Base-by-base conservation (phyloP, 106 monocot genomes). In the Narthecium ossifragum region DNA sequence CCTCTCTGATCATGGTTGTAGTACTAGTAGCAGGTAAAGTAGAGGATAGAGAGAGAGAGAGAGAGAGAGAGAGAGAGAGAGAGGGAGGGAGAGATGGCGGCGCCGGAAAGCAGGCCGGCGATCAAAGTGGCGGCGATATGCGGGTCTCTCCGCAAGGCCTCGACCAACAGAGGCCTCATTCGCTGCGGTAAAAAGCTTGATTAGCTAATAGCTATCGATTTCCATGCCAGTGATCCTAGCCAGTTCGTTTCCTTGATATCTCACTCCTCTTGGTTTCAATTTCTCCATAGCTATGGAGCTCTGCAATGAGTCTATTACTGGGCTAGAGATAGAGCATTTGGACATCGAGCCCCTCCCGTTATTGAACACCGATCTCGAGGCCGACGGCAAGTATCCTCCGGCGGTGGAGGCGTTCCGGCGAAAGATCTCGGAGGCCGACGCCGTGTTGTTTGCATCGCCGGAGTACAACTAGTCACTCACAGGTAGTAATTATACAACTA, bases 391-490 rank as follows among this genome's bases (percentile, higher is more conserved):
- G 0, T 83, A 41, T 28, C 88, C 88, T 21, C 66, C 75, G 14
- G 27, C 73, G 3, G 76, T 83, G 6, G 88, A 88, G 46, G 73
- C 63, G 21, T 88, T 88, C 45, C 74, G 83, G 26, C 51, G 43
- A 23, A 79, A 70, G 73, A 73, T 88, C n/a, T 60, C 58, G 4
- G 75, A 57, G n/a, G 79, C 88, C 5, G 79, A 88, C 45, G 59
- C 65, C 34, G 25, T 83, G 41, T 79, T 88, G 66, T 88, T 88
- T 36, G 83, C 76, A 25, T 73, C 75, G 15, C 88, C 88, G 0
- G 88, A 88, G 63, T 79, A 82, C 73, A 88, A 88, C 59, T 83
- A 83, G 51, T 83, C 83, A 46, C 38, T 83, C 33, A 26, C 86
- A 1, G 82, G 86, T 86, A 36, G 26, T 30, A n/a, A 8, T 21